phyloP scores from a whole-genome alignment of 768 basidiomycete genomes.

The Pisolithus orientalis region DNA sequence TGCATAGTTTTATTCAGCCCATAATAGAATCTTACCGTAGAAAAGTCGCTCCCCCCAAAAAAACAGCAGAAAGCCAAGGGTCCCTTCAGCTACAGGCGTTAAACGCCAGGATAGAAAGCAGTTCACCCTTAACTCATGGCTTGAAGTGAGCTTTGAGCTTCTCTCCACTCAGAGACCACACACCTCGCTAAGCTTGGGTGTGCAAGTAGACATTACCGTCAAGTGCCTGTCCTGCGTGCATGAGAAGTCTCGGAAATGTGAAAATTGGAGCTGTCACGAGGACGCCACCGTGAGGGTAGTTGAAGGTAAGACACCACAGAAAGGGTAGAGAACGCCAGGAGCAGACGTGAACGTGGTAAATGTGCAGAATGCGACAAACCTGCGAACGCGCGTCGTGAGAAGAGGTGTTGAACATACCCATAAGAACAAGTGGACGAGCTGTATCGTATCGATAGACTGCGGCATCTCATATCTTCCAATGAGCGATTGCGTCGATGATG shows the following conservation, averaged over 20 bases:
- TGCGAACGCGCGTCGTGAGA: background rate
- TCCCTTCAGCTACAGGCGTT: background rate
- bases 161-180: constrained; percentile 24
- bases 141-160: constrained; percentile 20
- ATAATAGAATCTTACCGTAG: background rate
- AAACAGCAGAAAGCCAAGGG: background rate
- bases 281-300: background rate
- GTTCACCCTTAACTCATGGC: constrained; percentile 17
- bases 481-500: constrained; percentile 12
- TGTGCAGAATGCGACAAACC: constrained; percentile 2
- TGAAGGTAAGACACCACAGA: constrained; percentile 2
- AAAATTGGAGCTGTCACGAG: background rate
- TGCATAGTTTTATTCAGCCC: background rate
- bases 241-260: constrained; percentile 18
- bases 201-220: constrained; percentile 10
- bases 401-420: background rate
- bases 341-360: background rate
- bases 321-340: constrained; percentile 8
- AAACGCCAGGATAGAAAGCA: constrained; percentile 4
- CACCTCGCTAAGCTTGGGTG: constrained; percentile 17
- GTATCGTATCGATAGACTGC: constrained; percentile 17
- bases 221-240: constrained; percentile 1
- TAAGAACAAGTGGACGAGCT: background rate
- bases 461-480: constrained; percentile 23
- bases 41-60: background rate